Evolutionary conservation across 2,329 filamentous ascomycete species (phyloP).

Genomic region (Epichloe brachyelytri): DNA sequence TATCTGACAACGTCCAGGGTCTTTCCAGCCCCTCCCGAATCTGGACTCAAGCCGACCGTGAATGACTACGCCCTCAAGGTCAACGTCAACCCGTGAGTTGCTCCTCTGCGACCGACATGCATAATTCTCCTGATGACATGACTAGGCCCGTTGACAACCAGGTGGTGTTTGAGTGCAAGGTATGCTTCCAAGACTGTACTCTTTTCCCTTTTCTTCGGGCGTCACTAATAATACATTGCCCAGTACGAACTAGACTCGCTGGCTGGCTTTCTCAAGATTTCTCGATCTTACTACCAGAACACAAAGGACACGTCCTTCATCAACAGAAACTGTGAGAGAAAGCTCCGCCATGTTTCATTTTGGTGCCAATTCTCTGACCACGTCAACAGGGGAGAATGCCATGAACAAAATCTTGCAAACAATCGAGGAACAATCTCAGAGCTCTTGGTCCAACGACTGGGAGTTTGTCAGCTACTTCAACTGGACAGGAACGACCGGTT

Average conservation of each 20-base stretch:
- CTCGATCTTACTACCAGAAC: constrained; percentile 60
- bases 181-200: not conserved
- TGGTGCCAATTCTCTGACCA: constrained; percentile 24
- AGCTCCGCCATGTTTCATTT: too few species aligned
- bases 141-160: constrained; percentile 13
- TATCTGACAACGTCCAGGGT: constrained; percentile 35
- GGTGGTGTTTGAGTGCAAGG: constrained; percentile 17
- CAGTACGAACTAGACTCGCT: constrained; percentile 83
- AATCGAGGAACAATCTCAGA: constrained; percentile 14
- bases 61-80: constrained; percentile 14
- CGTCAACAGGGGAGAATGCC: constrained; percentile 55
- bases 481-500: constrained; percentile 16
- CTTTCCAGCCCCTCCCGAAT: constrained; percentile 79
- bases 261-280: constrained; percentile 71
- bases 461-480: constrained; percentile 17
- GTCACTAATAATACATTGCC: not conserved
- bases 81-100: constrained; percentile 12
- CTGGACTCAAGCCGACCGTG: constrained; percentile 28
- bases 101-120: not conserved
- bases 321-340: constrained; percentile 15
- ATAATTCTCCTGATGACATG: not conserved
- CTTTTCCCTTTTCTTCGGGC: not conserved
- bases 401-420: constrained; percentile 16
- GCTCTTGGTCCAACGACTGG: constrained; percentile 14
- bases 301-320: constrained; percentile 61